Base-by-base conservation (phyloP, 768 basidiomycete species). In the Pilatotrama ljubarskyi region DNA sequence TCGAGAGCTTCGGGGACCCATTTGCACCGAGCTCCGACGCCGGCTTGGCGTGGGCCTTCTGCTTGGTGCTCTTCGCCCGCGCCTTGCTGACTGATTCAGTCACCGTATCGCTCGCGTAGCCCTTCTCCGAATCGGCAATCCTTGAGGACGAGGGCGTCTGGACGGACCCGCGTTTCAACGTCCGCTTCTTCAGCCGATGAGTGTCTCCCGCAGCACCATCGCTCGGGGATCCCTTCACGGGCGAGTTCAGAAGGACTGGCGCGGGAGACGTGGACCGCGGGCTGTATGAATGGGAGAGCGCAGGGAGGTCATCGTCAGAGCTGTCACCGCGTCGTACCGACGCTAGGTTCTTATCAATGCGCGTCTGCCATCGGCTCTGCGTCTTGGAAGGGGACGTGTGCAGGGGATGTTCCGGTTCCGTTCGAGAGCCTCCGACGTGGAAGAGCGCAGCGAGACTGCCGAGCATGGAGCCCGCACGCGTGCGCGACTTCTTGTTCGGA, bases 381-480 rank as follows among this genome's bases (percentile, higher is more conserved):
- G 64, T 29, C 49, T 60, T 59, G 17, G 67, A 47, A 4, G 61
- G 55, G 3, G 56, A 51, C n/a, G 43, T 18, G 22, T 25, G 42
- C 38, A 20, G 1, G 14, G 58, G 36, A 5, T 54, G 48, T 4
- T 57, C 53, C 26, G 29, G 10, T 20, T 55, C 62, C 2, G 37
- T 25, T 26, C 58, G 54, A 32, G 53, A 51, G 15, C 50, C 24
- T 15, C 58, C 57, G 40, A 53, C 55, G 17, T 71, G 68, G 67
- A 85, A 84, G 17, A 84, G 68, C 11, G 77, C 78, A 10, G 74
- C 75, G 51, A 84, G 64, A 40, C 80, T 79, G 17, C 61, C 80
- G 37, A 84, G 76, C 55, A 84, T 48, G 50, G 62, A 59, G 59
- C 51, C 64, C 51, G 60, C 69, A 5, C 67, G 60, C 18, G 58